These are phyloP conservation scores for Solanum sejunctum DNA, from an alignment of 257 asterid species.

Conservation along the genomic window DNA sequence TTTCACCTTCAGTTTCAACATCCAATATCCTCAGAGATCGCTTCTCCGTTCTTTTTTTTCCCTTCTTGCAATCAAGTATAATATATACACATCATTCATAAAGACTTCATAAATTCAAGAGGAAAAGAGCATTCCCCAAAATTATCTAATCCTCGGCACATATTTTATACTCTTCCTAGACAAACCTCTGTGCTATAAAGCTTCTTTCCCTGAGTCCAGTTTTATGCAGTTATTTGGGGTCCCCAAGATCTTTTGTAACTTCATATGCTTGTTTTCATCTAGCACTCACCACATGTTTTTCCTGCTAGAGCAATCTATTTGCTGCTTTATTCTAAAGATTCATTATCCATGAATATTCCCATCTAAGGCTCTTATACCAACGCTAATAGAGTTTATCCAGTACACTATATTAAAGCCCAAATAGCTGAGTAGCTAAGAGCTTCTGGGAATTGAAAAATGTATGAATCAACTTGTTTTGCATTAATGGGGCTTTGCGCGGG, in stretches of 20 bases:
- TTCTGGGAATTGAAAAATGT: no score
- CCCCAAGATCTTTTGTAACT: neutral
- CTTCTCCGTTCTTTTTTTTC: neutral
- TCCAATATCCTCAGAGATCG: neutral
- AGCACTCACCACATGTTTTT: neutral
- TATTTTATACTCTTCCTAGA: neutral
- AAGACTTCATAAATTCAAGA: neutral
- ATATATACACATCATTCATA: neutral
- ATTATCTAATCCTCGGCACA: neutral
- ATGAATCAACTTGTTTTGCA: no score
- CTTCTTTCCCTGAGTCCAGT: neutral
- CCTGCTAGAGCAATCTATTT: neutral
- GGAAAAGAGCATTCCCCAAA: neutral
- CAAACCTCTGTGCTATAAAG: neutral
- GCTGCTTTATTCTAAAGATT: neutral
- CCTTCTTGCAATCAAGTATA: neutral
- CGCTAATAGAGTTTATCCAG: neutral
- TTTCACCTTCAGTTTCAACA: neutral
- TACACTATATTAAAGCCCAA: neutral
- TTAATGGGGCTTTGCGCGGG: no score
- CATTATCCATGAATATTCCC: neutral
- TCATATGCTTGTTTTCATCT: neutral
- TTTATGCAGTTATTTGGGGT: neutral
- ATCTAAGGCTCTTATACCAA: neutral
- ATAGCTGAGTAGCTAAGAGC: no score